Conservation (phyloP, 78 protist genomes). For the Dictyostelium firmibasis region DNA sequence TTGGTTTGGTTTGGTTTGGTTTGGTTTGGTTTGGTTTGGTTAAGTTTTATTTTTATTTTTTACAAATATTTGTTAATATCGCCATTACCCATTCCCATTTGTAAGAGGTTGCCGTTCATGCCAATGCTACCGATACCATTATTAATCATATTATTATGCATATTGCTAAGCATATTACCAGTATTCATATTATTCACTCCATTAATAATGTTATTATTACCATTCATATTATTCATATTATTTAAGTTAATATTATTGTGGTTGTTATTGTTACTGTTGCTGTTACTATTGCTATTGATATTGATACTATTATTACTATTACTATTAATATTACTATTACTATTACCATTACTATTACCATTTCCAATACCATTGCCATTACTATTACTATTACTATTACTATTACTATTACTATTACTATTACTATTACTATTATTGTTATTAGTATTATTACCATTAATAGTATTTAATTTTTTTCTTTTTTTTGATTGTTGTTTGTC, state of each 20-base stretch:
- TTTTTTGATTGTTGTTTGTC: constrained; percentile 56
- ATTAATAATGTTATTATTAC: background rate
- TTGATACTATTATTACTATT: too few species aligned
- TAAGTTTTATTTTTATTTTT: too few species aligned
- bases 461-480: background rate
- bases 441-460: background rate
- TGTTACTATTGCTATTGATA: background rate
- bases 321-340: background rate
- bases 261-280: background rate
- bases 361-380: background rate
- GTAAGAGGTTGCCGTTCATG: background rate
- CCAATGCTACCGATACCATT: background rate
- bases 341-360: background rate
- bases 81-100: background rate
- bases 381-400: background rate
- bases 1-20: background rate
- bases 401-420: background rate
- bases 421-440: background rate
- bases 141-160: background rate
- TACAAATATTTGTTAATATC: background rate
- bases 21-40: too few species aligned
- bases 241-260: too few species aligned
- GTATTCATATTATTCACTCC: background rate
- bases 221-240: background rate
- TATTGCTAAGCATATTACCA: background rate